Evolutionary conservation across 257 asterid species (phyloP), one percentile per base, ranked within the genome.

Genomic region (Nicotiana attenuata): DNA sequence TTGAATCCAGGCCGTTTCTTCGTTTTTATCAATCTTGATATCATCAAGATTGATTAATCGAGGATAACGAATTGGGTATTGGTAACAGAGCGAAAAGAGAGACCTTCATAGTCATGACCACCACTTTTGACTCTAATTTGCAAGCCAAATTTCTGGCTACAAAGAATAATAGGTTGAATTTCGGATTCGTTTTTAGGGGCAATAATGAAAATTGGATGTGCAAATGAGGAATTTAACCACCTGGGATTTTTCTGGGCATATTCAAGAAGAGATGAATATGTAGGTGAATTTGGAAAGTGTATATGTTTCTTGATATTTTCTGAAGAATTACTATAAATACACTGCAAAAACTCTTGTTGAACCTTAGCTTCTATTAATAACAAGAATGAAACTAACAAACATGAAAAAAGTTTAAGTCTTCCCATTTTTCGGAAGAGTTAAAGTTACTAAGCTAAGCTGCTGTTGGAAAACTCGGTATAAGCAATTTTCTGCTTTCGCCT

Each of bases 41-140:
- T 65, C 15, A 28, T 68, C 53, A 45, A 78, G 57, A 22, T 73
- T 75, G 29, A 55, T 7, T 2, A 86, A 82, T 84, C 87, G 53
- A 87, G 64, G 10, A 87, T 64, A 17, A 81, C 47, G 29, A 84
- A 84, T 1, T 50, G 81, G 8, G 56, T n/a, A 19, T 53, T 13
- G 28, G 13, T 24, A 7, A 15, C 61, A 24, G 63, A 84, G 15
- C 60, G 81, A 29, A 69, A 87, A 5, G 89, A 87, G 1, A 77
- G 81, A 76, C 89, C 89, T 81, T 84, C 87, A n/a, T 83, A 86
- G 76, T 86, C 88, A 60, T 83, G 87, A 0, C 89, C 89, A 4
- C 87, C 85, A 10, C 89, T 86, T 61, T 65, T 86, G 22, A 84
- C 63, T 76, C 87, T 84, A 4, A 86, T 52, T 65, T 80, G 87